These are phyloP conservation scores for Cornus kousa DNA, from an alignment of 148 eudicot genomes.

Conservation along the genomic window DNA sequence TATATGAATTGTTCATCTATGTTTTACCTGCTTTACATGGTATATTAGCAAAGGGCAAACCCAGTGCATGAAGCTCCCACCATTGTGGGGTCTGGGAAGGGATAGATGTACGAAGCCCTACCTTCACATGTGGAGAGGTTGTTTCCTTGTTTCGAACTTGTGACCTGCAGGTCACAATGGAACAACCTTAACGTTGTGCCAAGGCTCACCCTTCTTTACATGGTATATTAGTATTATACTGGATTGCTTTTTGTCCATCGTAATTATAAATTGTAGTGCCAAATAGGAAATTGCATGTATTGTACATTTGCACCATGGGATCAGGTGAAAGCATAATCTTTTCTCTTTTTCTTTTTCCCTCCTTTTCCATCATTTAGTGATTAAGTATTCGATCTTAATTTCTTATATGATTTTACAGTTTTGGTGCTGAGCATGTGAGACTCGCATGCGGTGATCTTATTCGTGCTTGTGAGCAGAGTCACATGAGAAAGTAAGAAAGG, in stretches of 20 bases:
- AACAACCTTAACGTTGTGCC: no score
- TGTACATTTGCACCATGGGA: background rate
- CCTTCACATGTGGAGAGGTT: no score
- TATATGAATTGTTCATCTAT: background rate
- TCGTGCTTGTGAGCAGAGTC: constrained; percentile 11
- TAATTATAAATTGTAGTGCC: no score
- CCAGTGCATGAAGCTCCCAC: no score
- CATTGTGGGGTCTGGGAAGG: no score
- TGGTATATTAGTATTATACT: no score
- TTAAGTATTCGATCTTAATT: background rate
- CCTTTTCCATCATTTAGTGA: background rate
- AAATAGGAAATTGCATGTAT: background rate
- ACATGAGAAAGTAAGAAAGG: background rate
- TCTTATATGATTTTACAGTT: background rate
- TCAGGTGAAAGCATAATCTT: background rate
- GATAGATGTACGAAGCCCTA: no score
- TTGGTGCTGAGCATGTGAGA: constrained; percentile 32
- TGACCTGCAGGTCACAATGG: no score
- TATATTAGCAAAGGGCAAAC: background rate
- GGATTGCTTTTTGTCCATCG: no score
- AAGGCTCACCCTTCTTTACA: no score
- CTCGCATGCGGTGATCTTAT: constrained; percentile 16
- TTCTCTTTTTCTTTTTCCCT: no score
- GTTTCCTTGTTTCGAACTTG: no score
- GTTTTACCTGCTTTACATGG: background rate